These are phyloP conservation scores for Kockovaella imperatae DNA, from an alignment of 768 basidiomycete species.

Conservation along the genomic window DNA sequence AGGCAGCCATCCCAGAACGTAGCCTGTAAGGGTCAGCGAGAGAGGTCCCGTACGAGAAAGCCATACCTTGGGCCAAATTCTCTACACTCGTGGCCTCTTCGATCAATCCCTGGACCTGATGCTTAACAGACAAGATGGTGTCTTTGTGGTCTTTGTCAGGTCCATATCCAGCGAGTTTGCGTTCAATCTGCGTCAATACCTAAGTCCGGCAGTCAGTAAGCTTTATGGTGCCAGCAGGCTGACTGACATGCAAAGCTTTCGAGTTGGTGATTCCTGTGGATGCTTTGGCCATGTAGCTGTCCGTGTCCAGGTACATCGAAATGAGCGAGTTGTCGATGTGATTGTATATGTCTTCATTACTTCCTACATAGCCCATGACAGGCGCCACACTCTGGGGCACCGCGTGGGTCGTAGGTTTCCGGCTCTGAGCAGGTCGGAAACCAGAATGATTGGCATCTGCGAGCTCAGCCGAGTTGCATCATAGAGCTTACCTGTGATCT, in stretches of 20 bases:
- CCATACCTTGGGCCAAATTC: constrained; percentile 41
- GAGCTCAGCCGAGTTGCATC: too few species aligned
- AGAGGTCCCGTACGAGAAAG: not conserved
- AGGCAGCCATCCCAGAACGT: constrained; percentile 40
- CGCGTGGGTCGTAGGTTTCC: too few species aligned
- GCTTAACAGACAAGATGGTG: constrained; percentile 23
- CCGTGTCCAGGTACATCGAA: constrained; percentile 14
- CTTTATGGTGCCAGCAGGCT: not conserved
- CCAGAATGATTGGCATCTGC: too few species aligned
- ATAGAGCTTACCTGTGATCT: too few species aligned
- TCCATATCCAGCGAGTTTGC: constrained; percentile 39
- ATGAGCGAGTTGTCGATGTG: constrained; percentile 24
- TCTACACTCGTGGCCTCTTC: constrained; percentile 38
- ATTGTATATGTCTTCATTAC: constrained; percentile 12
- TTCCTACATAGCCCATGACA: not conserved
- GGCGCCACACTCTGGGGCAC: constrained; percentile 19
- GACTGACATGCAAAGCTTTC: constrained; percentile 32
- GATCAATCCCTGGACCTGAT: constrained; percentile 39
- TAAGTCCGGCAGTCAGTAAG: too few species aligned
- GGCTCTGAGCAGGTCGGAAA: too few species aligned
- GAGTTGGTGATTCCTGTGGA: constrained; percentile 36
- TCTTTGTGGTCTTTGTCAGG: constrained; percentile 16
- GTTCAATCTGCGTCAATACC: constrained; percentile 40
- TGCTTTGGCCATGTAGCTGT: constrained; percentile 37
- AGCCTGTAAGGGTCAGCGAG: constrained; percentile 21